Evolutionary conservation across 2,329 filamentous ascomycete species (phyloP).

Genomic region (Trichoderma gracile): DNA sequence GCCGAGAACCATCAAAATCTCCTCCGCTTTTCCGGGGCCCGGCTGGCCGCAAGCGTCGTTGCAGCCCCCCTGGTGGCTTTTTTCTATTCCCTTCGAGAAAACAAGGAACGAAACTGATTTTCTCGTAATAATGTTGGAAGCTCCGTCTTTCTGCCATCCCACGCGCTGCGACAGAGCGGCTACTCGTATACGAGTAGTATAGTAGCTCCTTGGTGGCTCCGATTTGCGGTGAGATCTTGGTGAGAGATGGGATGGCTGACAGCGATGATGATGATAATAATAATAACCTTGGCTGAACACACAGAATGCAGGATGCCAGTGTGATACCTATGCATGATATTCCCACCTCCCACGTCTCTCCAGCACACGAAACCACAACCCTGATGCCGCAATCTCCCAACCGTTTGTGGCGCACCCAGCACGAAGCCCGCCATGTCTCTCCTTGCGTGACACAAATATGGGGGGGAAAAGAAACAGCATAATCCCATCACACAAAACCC

Average conservation of each 20-base stretch:
- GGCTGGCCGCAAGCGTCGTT: background rate
- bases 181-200: too few relatives aligned
- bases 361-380: background rate
- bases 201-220: background rate
- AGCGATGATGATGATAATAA: too few relatives aligned
- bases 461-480: background rate
- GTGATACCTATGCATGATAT: background rate
- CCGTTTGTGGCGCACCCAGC: too few relatives aligned
- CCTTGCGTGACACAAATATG: background rate
- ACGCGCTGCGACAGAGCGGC: background rate
- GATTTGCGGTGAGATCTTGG: conserved; percentile 9
- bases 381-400: background rate
- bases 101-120: background rate
- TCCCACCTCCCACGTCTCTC: conserved; percentile 8
- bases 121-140: conserved; percentile 12
- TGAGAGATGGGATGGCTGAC: too few relatives aligned
- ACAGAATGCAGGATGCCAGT: background rate
- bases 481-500: too few relatives aligned
- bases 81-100: background rate
- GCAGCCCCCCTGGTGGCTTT: conserved; percentile 1
- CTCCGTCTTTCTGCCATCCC: background rate
- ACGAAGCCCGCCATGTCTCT: background rate
- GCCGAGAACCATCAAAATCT: background rate
- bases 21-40: conserved; percentile 22
- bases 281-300: too few relatives aligned